Evolutionary conservation across 192 early-diverging fungal genomes (phyloP).

Genomic region (Coemansia sp.): DNA sequence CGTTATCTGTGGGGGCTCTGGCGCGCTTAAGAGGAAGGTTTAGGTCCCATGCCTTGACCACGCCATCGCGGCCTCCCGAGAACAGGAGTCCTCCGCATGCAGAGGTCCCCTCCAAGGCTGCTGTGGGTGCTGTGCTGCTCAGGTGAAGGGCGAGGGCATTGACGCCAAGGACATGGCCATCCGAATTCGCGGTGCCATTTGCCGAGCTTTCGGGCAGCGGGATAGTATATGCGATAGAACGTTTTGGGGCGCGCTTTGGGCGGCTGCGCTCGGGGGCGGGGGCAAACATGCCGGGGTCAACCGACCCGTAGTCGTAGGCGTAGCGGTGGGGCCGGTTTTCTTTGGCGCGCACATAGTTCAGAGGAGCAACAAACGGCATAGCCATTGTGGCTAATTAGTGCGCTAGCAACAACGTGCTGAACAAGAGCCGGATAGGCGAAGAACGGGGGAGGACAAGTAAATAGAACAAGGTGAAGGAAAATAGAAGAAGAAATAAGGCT

Average conservation of each 20-base stretch:
- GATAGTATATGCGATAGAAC: slow-evolving; percentile 49
- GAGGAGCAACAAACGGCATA: slow-evolving; percentile 38
- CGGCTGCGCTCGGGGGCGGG: slow-evolving; percentile 39
- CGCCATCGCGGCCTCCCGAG: slow-evolving; percentile 86
- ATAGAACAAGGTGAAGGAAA: not conserved
- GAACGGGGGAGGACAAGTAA: not conserved
- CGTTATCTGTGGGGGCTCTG: not conserved
- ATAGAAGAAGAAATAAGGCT: not conserved
- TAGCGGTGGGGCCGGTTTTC: slow-evolving; percentile 53
- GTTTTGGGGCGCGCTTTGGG: slow-evolving; percentile 47
- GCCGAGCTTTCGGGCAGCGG: slow-evolving; percentile 26
- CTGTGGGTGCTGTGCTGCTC: not conserved
- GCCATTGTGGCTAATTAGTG: slow-evolving; percentile 24
- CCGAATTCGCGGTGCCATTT: not conserved
- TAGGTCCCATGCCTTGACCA: slow-evolving; percentile 85
- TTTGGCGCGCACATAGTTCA: slow-evolving; percentile 43
- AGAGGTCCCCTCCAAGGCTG: not conserved
- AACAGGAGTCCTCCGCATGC: slow-evolving; percentile 71
- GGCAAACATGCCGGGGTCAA: slow-evolving; percentile 55
- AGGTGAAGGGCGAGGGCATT: slow-evolving; percentile 76
- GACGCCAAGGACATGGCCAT: slow-evolving; percentile 77
- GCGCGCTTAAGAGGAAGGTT: slow-evolving; percentile 24
- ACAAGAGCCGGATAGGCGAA: not conserved
- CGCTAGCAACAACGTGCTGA: not conserved
- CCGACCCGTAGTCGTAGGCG: slow-evolving; percentile 53